Base-by-base conservation (phyloP, 78 protist species). In the Bodo saltans region DNA sequence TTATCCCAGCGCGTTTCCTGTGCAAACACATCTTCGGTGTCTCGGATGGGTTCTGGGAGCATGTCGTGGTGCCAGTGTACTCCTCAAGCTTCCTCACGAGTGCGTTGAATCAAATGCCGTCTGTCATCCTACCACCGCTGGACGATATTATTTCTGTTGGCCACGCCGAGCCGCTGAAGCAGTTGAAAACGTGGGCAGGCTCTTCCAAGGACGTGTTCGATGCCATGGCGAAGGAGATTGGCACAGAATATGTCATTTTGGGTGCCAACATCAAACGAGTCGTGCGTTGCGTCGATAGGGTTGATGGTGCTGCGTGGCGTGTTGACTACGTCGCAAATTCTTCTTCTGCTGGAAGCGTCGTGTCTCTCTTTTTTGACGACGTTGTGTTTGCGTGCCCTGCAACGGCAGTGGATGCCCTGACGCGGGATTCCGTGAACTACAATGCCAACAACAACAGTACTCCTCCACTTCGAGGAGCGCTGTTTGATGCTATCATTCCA, bases 121-220 rank as follows among this genome's bases (percentile, higher is more conserved):
- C 47, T 29, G 12, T 21, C 34, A 30, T 74, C 11, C 38, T 74
- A 29, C 79, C 79, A 21, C 25, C 32, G 42, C 29, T 74, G 32
- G 79, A 74, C 32, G 79, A 74, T n/a, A 40, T 74, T 11, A 74
- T 74, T 29, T n/a, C 79, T 8, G 26, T 74, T 29, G 79, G 79
- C 70, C 52, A 47, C 32, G 41, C 25, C 34, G 79, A 21, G 34
- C 47, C 52, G 23, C n/a, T n/a, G n/a, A 23, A 23, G 34, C 35
- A 29, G 34, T 8, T 74, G 79, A 26, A 21, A n/a, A 30, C 79
- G 25, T 74, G 79, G 79, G 38, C 26, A 21, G 47, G 32, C 52
- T 8, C 8, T 23, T 74, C 79, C 8, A 33, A 21, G n/a, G 79
- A 23, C 30, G 67, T 74, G 32, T 74, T 74, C 32, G 67, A 74